Conservation (phyloP, 2,329 filamentous ascomycete genomes). For the Penicillium palitans region DNA sequence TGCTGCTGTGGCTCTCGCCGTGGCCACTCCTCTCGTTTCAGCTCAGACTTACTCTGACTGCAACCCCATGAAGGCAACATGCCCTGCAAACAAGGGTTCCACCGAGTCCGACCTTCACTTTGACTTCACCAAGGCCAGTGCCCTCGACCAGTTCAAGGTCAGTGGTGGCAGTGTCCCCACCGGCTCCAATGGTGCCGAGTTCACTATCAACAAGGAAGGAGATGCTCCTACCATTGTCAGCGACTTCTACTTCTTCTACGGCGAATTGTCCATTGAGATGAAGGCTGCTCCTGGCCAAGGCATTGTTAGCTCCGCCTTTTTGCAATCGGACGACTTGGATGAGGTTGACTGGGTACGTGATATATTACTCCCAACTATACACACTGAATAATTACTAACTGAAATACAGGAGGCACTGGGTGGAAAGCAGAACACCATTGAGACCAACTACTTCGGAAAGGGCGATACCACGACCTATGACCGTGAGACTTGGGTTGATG, state of each 20-base stretch:
- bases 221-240: conserved; percentile 84
- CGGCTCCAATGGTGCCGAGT: conserved; percentile 70
- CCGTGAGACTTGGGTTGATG: conserved; percentile 74
- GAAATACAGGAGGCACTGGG: conserved; percentile 39
- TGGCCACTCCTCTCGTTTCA: conserved; percentile 32
- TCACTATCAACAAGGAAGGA: conserved; percentile 74
- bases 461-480: conserved; percentile 77
- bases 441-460: conserved; percentile 97
- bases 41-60: conserved; percentile 77
- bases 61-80: conserved; percentile 62
- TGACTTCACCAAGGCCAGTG: conserved; percentile 53
- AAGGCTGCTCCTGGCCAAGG: conserved; percentile 83
- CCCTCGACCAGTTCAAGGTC: conserved; percentile 63
- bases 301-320: conserved; percentile 87
- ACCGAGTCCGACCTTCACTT: conserved; percentile 42
- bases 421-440: conserved; percentile 45
- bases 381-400: conserved; percentile 55
- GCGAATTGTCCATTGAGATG: conserved; percentile 79
- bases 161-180: conserved; percentile 67
- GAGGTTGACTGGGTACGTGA: conserved; percentile 98
- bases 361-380: neutral
- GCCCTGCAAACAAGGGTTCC: conserved; percentile 70
- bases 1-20: conserved; percentile 33
- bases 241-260: conserved; percentile 98
- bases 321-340: conserved; percentile 91